Percentiles rank a stretch among this genome's conserved stretches.
Conservation (phyloP, 345 rosid species). For the Syzygium jambos region DNA sequence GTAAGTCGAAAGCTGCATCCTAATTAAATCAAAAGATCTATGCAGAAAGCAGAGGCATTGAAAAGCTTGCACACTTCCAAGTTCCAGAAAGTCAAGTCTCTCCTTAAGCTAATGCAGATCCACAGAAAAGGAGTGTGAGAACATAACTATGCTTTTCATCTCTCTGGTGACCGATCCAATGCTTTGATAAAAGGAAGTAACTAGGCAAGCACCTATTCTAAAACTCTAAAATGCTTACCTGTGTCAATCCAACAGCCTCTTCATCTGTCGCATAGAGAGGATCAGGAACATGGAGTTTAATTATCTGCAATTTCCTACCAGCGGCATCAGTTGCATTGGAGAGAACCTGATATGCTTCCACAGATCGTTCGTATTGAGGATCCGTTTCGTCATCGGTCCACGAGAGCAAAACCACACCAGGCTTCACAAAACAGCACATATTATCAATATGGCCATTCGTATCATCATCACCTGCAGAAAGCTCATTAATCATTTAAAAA, state of each 20-base stretch:
- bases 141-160: not conserved
- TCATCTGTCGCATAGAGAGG: conserved; percentile 82
- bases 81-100: not conserved
- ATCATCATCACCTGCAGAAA: conserved; percentile 83
- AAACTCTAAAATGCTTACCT: conserved; percentile 32
- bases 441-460: conserved; percentile 96
- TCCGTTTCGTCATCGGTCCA: conserved; percentile 74
- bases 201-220: not conserved
- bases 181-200: not conserved
- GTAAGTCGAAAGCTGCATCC: not conserved
- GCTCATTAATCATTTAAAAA: not conserved
- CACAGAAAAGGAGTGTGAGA: not conserved
- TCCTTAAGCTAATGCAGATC: not conserved
- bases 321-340: conserved; percentile 55
- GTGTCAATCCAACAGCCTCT: conserved; percentile 63
- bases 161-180: not conserved
- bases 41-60: not conserved
- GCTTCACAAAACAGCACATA: conserved; percentile 90
- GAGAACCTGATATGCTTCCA: conserved; percentile 56
- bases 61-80: not conserved
- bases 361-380: conserved; percentile 61
- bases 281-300: conserved; percentile 75
- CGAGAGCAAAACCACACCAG: conserved; percentile 76
- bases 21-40: not conserved
- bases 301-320: conserved; percentile 62